phyloP scores from a whole-genome alignment of 164 flowering plant species.

The Vitis labrusca region DNA sequence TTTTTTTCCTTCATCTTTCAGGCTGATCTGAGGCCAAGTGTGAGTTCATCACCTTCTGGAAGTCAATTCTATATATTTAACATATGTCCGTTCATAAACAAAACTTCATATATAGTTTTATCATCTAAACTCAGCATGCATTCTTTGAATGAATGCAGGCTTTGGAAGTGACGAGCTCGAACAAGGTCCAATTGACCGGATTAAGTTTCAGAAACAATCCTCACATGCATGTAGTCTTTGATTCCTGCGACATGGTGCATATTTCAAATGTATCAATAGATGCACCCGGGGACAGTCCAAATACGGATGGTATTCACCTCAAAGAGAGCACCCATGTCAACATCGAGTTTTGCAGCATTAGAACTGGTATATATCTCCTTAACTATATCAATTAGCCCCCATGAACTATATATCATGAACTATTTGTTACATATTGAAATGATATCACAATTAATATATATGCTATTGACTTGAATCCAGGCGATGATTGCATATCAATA shows the following conservation, averaged over 20 bases:
- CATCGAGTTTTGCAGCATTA: conserved; percentile 16
- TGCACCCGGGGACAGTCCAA: conserved; percentile 36
- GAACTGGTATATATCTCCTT: conserved; percentile 21
- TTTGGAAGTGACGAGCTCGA: not conserved
- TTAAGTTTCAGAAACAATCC: conserved; percentile 21
- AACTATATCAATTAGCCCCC: not conserved
- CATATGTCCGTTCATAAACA: no score
- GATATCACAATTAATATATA: not conserved
- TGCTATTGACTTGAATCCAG: conserved; percentile 7
- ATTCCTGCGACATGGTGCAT: not conserved
- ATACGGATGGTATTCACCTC: conserved; percentile 46
- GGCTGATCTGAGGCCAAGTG: no score
- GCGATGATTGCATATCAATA: conserved; percentile 48
- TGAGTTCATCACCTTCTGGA: no score
- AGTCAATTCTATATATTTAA: no score
- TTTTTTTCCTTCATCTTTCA: no score
- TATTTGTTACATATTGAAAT: not conserved
- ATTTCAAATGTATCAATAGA: conserved; percentile 11
- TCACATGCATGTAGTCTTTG: conserved; percentile 23
- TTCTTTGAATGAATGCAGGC: no score
- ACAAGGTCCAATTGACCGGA: conserved; percentile 10
- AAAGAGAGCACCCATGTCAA: conserved; percentile 10
- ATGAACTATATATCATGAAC: not conserved
- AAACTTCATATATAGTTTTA: no score
- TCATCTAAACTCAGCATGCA: no score